These are phyloP conservation scores for Arthrobotrys pseudoclavata DNA, from an alignment of 2,329 filamentous ascomycete species.

Conservation along the genomic window DNA sequence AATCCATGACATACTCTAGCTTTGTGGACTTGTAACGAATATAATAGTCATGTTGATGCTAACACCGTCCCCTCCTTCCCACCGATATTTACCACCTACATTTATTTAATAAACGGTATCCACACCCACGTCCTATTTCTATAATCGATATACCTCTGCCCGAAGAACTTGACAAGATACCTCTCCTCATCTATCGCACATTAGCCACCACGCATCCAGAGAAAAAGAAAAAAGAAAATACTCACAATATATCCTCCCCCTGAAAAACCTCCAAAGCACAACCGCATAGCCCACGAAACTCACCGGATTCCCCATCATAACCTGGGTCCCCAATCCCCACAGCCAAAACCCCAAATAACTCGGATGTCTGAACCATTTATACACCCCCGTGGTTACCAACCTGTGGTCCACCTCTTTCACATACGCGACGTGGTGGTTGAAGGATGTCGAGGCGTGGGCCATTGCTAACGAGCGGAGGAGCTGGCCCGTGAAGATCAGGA, in stretches of 20 bases:
- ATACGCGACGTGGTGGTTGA: slow-evolving; percentile 87
- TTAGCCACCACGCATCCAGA: slow-evolving; percentile 25
- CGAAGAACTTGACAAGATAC: slow-evolving; percentile 84
- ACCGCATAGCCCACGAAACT: slow-evolving; percentile 80
- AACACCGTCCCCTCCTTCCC: too few relatives aligned
- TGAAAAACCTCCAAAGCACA: slow-evolving; percentile 90
- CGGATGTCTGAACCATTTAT: slow-evolving; percentile 80
- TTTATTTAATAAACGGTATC: slow-evolving; percentile 80
- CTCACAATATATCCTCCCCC: slow-evolving; percentile 75
- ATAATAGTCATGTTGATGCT: too few relatives aligned
- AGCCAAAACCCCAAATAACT: slow-evolving; percentile 99
- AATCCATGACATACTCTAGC: too few relatives aligned
- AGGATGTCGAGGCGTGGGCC: slow-evolving; percentile 87
- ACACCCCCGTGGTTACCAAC: slow-evolving; percentile 87
- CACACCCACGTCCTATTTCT: slow-evolving; percentile 78
- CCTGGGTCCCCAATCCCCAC: slow-evolving; percentile 95
- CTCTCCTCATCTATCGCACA: slow-evolving; percentile 77
- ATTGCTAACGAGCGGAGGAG: slow-evolving; percentile 83
- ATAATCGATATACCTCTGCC: slow-evolving; percentile 82
- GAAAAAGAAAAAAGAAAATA: slow-evolving; percentile 62
- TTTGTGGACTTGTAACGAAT: too few relatives aligned
- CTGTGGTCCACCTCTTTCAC: slow-evolving; percentile 78
- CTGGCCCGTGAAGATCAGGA: slow-evolving; percentile 79
- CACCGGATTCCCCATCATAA: slow-evolving; percentile 85
- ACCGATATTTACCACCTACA: neutral